phyloP scores from a whole-genome alignment of 73 alveolate genomes.

The Tetrahymena thermophila region DNA sequence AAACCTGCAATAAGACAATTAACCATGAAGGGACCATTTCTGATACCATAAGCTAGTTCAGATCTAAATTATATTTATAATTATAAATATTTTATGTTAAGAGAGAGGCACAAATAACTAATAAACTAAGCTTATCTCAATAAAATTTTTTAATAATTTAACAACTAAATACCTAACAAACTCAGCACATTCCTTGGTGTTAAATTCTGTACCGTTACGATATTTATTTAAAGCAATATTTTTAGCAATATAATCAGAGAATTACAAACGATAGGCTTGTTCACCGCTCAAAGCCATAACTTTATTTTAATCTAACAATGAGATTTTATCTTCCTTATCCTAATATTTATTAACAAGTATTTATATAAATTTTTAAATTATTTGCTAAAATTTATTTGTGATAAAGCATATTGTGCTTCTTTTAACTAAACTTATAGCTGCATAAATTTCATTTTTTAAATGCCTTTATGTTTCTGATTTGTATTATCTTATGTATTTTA shows the following conservation, averaged over 20 bases:
- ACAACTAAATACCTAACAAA: slow-evolving; percentile 71
- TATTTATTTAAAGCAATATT: slow-evolving; percentile 68
- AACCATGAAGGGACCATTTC: slow-evolving; percentile 82
- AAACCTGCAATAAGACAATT: slow-evolving; percentile 82
- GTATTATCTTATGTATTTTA: background rate
- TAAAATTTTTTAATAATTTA: too few species aligned
- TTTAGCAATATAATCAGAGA: slow-evolving; percentile 74
- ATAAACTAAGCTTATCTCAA: background rate
- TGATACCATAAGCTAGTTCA: slow-evolving; percentile 45
- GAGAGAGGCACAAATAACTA: background rate
- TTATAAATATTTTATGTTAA: background rate
- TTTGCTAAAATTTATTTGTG: background rate
- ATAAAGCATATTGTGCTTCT: background rate
- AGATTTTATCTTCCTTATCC: slow-evolving; percentile 80
- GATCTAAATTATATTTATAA: slow-evolving; percentile 14
- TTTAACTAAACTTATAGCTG: too few species aligned
- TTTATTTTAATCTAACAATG: slow-evolving; percentile 60
- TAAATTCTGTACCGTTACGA: slow-evolving; percentile 69
- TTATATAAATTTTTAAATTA: background rate
- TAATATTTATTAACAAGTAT: background rate
- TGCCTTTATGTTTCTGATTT: background rate
- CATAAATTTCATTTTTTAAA: background rate
- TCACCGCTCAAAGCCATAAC: slow-evolving; percentile 89
- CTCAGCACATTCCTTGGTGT: slow-evolving; percentile 80
- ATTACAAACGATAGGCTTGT: slow-evolving; percentile 73